phyloP scores from a whole-genome alignment of 2,329 filamentous ascomycete species.

The Fusarium pilosicola region DNA sequence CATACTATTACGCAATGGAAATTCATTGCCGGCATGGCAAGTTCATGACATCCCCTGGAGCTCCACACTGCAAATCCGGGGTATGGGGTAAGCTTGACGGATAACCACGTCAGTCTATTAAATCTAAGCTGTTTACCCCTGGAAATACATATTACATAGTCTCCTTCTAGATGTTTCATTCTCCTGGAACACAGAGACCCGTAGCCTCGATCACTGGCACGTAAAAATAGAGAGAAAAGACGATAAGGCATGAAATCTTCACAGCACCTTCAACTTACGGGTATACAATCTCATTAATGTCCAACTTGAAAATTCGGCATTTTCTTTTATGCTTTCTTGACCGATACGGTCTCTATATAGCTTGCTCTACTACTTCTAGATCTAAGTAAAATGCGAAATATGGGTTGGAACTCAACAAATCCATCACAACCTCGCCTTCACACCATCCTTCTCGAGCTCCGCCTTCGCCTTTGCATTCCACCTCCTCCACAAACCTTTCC shows the following conservation, averaged over 20 bases:
- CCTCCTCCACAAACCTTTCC: conserved; percentile 67
- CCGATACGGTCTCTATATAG: accelerated
- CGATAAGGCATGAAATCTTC: accelerated
- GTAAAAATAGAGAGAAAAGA: neutral
- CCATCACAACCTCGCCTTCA: conserved; percentile 1
- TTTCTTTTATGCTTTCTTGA: neutral
- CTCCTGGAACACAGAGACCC: accelerated
- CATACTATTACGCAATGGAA: conserved; percentile 1
- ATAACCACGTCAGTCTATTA: neutral
- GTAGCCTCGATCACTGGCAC: accelerated
- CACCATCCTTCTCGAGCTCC: neutral
- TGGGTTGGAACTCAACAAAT: neutral
- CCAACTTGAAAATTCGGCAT: neutral
- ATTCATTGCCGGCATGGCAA: neutral
- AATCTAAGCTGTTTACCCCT: neutral
- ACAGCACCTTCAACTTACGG: neutral
- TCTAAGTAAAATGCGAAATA: neutral
- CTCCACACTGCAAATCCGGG: conserved; percentile 1
- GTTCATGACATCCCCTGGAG: neutral
- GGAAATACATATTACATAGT: neutral
- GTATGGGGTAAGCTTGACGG: neutral
- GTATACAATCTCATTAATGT: neutral
- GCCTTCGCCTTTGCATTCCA: conserved; percentile 52
- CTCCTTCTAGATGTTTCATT: neutral
- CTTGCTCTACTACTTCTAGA: neutral